phyloP scores from a whole-genome alignment of 2,329 filamentous ascomycete genomes.

The Claviceps quebecensis region DNA sequence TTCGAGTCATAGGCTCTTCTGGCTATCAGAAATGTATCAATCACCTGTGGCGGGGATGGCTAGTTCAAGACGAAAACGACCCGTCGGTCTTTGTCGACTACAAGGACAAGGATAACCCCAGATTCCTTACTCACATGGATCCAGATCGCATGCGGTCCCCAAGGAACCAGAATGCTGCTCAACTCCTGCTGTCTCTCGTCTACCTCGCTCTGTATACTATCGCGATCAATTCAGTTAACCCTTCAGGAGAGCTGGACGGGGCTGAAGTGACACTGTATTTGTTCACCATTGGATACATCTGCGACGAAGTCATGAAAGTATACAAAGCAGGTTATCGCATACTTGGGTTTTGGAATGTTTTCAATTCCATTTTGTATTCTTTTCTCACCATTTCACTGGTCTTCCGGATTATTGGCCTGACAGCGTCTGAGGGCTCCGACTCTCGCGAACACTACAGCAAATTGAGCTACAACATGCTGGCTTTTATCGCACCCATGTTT shows the following conservation, averaged over 20 bases:
- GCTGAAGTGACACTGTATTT: slow-evolving; percentile 77
- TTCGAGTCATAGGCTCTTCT: slow-evolving; percentile 76
- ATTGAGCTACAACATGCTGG: slow-evolving; percentile 85
- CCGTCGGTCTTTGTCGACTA: slow-evolving; percentile 84
- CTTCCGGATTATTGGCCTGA: slow-evolving; percentile 64
- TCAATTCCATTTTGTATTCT: slow-evolving; percentile 73
- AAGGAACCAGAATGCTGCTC: slow-evolving; percentile 79
- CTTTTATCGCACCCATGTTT: slow-evolving; percentile 90
- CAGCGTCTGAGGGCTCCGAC: slow-evolving; percentile 33
- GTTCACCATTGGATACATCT: slow-evolving; percentile 84
- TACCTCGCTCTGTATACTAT: slow-evolving; percentile 77
- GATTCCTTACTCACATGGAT: slow-evolving; percentile 71
- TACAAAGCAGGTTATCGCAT: slow-evolving; percentile 91
- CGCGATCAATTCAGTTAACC: slow-evolving; percentile 90
- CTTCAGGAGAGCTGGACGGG: slow-evolving; percentile 65
- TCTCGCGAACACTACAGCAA: slow-evolving; percentile 52
- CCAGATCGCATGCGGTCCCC: slow-evolving; percentile 90
- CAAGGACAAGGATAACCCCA: slow-evolving; percentile 62
- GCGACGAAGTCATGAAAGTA: slow-evolving; percentile 75
- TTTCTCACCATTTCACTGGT: slow-evolving; percentile 67
- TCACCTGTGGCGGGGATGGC: slow-evolving; percentile 89
- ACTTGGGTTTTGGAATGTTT: slow-evolving; percentile 91
- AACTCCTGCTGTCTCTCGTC: slow-evolving; percentile 70
- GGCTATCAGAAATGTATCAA: slow-evolving; percentile 93
- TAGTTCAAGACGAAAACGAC: slow-evolving; percentile 89